Percentiles rank a stretch among this genome's conserved stretches.
These are phyloP conservation scores for Penium margaritaceum DNA, from an alignment of 139 green algal genomes.

Conservation along the genomic window DNA sequence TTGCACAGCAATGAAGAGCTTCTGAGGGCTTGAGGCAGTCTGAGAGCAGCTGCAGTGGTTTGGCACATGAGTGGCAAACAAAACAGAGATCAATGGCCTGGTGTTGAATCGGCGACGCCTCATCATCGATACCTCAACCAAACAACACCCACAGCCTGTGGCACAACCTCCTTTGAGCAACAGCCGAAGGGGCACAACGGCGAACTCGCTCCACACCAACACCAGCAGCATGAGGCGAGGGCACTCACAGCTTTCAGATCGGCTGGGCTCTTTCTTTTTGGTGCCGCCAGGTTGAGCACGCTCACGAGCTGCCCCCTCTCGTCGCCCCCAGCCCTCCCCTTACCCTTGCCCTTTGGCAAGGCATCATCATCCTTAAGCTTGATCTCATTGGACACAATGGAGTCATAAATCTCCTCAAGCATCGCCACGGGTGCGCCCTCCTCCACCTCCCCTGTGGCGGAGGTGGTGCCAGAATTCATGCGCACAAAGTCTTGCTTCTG, in stretches of 20 bases:
- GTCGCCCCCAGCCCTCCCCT: neutral
- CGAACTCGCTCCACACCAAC: too few species aligned
- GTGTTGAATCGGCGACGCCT: too few species aligned
- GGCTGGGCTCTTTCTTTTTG: neutral
- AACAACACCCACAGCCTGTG: too few species aligned
- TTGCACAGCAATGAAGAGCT: too few species aligned
- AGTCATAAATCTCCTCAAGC: conserved; percentile 75
- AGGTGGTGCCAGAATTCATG: conserved; percentile 31
- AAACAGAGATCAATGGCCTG: too few species aligned
- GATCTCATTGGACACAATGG: conserved; percentile 91
- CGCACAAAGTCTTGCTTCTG: conserved; percentile 45
- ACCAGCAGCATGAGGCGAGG: too few species aligned
- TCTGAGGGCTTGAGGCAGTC: too few species aligned
- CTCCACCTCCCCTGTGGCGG: conserved; percentile 19
- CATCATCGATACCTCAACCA: too few species aligned
- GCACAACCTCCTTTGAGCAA: too few species aligned
- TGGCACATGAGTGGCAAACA: too few species aligned
- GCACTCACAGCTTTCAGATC: conserved; percentile 13
- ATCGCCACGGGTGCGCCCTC: conserved; percentile 26
- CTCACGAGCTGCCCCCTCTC: conserved; percentile 25
- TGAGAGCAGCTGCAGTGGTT: too few species aligned
- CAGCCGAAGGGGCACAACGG: too few species aligned
- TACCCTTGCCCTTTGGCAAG: neutral
- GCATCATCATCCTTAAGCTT: conserved; percentile 72
- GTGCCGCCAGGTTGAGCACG: conserved; percentile 29